Evolutionary conservation across 1,284 basidiomycete species (phyloP).

Genomic region (Omphalotus olearius): DNA sequence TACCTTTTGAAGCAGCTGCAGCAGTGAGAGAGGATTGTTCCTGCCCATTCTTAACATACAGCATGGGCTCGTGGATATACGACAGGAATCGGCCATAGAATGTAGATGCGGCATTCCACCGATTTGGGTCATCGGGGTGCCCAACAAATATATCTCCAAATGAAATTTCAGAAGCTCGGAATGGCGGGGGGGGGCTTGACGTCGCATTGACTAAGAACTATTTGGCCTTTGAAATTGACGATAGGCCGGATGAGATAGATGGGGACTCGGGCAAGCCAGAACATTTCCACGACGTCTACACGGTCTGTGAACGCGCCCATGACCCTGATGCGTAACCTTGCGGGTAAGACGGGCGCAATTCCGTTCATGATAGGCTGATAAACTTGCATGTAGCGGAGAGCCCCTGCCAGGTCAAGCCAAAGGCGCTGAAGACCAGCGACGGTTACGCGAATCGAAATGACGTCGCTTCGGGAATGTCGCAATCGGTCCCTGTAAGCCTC

Average conservation of each 20-base stretch:
- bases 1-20: too few relatives aligned
- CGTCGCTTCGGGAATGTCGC: not conserved
- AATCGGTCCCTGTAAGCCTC: not conserved
- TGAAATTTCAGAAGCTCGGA: not conserved
- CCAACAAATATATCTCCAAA: not conserved
- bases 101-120: not conserved
- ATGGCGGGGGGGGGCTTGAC: not conserved
- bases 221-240: not conserved
- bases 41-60: too few relatives aligned
- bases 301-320: not conserved
- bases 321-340: not conserved
- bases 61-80: not conserved
- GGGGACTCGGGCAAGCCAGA: not conserved
- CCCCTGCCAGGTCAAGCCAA: not conserved
- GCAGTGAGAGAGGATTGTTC: too few relatives aligned
- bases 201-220: not conserved
- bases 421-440: not conserved
- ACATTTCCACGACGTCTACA: slow-evolving; percentile 1
- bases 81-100: slow-evolving; percentile 1
- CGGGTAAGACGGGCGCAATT: too few relatives aligned
- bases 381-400: slow-evolving; percentile 1
- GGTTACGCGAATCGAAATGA: not conserved
- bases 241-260: not conserved
- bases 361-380: slow-evolving; percentile 5
- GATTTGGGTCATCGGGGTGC: not conserved